These are phyloP conservation scores for Fusarium sp. DNA, from an alignment of 2,329 filamentous ascomycete species.

Conservation along the genomic window DNA sequence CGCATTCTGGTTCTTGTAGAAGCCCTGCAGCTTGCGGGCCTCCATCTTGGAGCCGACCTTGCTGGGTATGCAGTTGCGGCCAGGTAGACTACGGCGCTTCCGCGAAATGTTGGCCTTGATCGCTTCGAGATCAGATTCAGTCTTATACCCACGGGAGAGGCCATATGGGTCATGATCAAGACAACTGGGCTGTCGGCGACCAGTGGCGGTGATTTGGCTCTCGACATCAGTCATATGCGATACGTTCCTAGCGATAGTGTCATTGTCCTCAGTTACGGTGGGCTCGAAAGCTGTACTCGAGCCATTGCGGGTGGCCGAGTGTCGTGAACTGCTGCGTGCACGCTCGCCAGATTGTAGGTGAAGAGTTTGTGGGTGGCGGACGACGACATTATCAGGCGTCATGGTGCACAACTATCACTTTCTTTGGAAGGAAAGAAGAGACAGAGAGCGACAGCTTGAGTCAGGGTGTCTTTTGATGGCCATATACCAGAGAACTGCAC, in stretches of 20 bases:
- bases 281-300: constrained; percentile 63
- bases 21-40: constrained; percentile 75
- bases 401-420: constrained; percentile 48
- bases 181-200: constrained; percentile 55
- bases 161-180: constrained; percentile 83
- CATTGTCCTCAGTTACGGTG: constrained; percentile 52
- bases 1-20: constrained; percentile 93
- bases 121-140: constrained; percentile 78
- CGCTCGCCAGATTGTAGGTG: constrained; percentile 54
- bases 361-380: constrained; percentile 61
- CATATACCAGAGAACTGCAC: constrained; percentile 6
- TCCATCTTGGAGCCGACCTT: constrained; percentile 49
- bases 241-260: constrained; percentile 59
- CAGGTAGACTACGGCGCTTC: constrained; percentile 69
- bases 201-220: constrained; percentile 57
- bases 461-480: background rate
- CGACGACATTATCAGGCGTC: constrained; percentile 60
- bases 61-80: constrained; percentile 35
- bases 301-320: constrained; percentile 51
- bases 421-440: background rate
- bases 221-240: constrained; percentile 62
- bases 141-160: constrained; percentile 82
- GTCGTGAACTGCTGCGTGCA: constrained; percentile 49
- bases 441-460: background rate
- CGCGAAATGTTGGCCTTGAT: constrained; percentile 86